These are phyloP conservation scores for Chaetomiaceae sp. DNA, from an alignment of 2,329 filamentous ascomycete species.

Conservation along the genomic window DNA sequence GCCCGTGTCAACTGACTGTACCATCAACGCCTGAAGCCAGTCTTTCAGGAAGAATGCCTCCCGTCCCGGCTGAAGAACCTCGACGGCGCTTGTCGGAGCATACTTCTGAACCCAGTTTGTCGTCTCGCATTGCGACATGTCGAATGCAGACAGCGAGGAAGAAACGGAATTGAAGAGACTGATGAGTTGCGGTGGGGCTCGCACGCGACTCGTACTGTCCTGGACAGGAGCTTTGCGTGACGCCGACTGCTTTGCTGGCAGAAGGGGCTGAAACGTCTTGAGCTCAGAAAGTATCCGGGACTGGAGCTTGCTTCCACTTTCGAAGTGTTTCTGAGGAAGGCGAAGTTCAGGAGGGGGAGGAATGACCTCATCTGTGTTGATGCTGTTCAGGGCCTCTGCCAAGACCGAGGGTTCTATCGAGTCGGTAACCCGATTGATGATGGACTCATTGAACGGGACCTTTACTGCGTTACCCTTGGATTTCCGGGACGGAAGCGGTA, in stretches of 20 bases:
- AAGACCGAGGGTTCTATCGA: constrained; percentile 39
- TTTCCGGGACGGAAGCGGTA: constrained; percentile 37
- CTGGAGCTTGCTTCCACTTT: constrained; percentile 54
- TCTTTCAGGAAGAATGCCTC: constrained; percentile 69
- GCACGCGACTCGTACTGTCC: not conserved
- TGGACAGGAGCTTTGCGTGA: not conserved
- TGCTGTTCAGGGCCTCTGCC: constrained; percentile 32
- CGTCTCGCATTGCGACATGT: constrained; percentile 70
- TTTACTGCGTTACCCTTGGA: constrained; percentile 46
- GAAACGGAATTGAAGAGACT: constrained; percentile 56
- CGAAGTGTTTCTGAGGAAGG: constrained; percentile 52
- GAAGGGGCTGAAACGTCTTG: constrained; percentile 18
- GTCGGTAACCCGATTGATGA: constrained; percentile 35
- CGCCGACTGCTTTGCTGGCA: constrained; percentile 3
- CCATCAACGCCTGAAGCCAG: constrained; percentile 74
- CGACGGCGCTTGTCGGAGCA: constrained; percentile 61
- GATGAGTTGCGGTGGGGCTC: constrained; percentile 48
- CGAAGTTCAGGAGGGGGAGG: constrained; percentile 48
- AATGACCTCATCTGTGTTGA: constrained; percentile 39
- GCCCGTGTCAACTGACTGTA: constrained; percentile 70
- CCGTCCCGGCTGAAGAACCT: constrained; percentile 70
- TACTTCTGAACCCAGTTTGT: constrained; percentile 81
- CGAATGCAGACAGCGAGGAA: constrained; percentile 69
- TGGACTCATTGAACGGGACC: constrained; percentile 40
- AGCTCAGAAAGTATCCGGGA: constrained; percentile 45